Base-by-base conservation (phyloP, 116 monocot species). In the Dioscorea cayenensis region DNA sequence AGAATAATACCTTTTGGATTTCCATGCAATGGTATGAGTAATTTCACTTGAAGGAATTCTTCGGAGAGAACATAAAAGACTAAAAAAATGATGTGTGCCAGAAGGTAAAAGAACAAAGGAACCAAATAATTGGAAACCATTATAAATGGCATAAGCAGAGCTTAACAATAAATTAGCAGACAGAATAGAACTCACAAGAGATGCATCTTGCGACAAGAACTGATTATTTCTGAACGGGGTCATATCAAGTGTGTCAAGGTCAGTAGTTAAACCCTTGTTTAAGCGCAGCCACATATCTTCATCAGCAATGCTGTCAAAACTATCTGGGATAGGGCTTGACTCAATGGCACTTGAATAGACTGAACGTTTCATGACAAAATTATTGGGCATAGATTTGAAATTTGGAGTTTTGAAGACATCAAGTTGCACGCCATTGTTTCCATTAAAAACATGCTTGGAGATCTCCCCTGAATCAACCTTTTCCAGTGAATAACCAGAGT, bases 201-300 rank as follows among this genome's bases (percentile, higher is more conserved):
- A 73, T 65, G 43, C 73, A 37, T 86, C 71, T 29, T 60, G 49
- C n/a, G 82, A 79, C 20, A 70, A 29, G 2, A 69, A 37, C 21
- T 71, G 72, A 65, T 58, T 51, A 68, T 83, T 87, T 23, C 83
- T 14, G 64, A 14, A 58, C 22, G 95, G 95, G 22, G 90, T 95
- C 89, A 95, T 96, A 73, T 87, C 81, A 65, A 92, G 77, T 71
- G 78, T 69, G 66, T 84, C 78, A 66, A 92, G 82, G 65, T 92
- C 80, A 49, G 87, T 95, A 14, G 65, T 73, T 67, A 80, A 87
- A 16, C 96, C 96, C 70, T 92, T 90, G 77, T 96, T 96, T 71
- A 92, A 73, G 28, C 75, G 84, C 23, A 78, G 48, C 96, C 96
- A 96, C 65, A 83, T 64, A 64, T 92, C 92, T 61, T 96, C 96